Evolutionary conservation across 768 basidiomycete genomes (phyloP), one percentile per base, ranked within the genome.

Genomic region (Daedalea quercina): DNA sequence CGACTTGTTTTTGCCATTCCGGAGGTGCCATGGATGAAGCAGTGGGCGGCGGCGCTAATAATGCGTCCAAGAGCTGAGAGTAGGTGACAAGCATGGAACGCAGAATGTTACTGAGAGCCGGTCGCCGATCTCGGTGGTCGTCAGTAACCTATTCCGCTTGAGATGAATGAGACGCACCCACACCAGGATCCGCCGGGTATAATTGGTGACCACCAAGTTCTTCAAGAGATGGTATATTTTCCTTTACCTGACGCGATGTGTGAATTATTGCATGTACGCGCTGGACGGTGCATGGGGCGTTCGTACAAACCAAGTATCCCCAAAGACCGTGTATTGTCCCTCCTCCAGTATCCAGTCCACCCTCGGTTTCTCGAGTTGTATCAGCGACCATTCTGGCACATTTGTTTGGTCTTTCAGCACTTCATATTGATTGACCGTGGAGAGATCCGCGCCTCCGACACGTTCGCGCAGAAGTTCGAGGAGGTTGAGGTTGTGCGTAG

Each of bases 341-440:
- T 90, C 90, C 59, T 93, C 88, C 1, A 90, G 74, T 48, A 95
- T 87, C 91, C 92, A 94, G 62, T 94, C 92, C 13, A 88, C 83
- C 43, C 90, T 79, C 34, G 93, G 93, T 68, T 87, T 91, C 64
- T 93, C 87, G 9, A 95, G 76, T 57, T 84, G 82, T 2, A 67
- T 67, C 40, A 94, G 71, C 19, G 85, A 77, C 88, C 87, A 91
- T 19, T 88, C 80, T 7, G 90, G 90, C 11, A 91, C 70, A 51
- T 90, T 84, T 1, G 69, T 60, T 62, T 91, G 84, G 71, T 90
- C 91, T 7, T 76, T 68, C 37, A 92, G 73, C 28, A 84, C 60
- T 43, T 84, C 79, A 53, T 79, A 74, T 60, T 90, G 90, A 56
- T 77, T 76, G 24, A 69, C 60, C 24, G 64, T 64, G 43, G 71